phyloP scores from a whole-genome alignment of 129 eudicot genomes.

The Cynara cardunculus region DNA sequence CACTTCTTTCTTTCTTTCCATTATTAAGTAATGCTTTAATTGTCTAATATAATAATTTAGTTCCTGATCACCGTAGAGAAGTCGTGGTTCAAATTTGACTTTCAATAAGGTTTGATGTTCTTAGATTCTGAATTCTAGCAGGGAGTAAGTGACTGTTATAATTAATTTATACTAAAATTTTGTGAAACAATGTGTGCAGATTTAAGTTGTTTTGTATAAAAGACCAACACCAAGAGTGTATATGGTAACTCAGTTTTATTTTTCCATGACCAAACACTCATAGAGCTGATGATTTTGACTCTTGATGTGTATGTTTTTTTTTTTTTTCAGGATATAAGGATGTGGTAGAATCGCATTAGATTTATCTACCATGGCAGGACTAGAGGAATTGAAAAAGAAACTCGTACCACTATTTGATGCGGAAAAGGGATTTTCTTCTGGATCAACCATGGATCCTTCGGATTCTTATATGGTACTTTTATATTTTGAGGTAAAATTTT shows the following conservation, averaged over 20 bases:
- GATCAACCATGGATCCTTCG: constrained; percentile 62
- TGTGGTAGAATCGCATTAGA: constrained; percentile 19
- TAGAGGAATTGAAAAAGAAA: constrained; percentile 90
- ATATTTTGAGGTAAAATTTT: neutral
- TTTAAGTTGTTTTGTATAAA: no score
- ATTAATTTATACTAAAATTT: no score
- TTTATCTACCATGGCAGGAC: constrained; percentile 60
- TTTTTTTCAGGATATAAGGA: constrained; percentile 18
- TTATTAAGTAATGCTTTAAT: neutral
- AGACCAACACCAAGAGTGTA: neutral
- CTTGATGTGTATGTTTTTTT: neutral
- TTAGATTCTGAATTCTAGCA: neutral
- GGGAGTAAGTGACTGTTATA: neutral
- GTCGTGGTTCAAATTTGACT: neutral
- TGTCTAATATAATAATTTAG: neutral
- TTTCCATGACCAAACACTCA: neutral
- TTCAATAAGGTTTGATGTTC: neutral
- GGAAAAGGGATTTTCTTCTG: constrained; percentile 88
- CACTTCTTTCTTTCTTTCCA: no score
- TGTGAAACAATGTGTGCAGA: no score
- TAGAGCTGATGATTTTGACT: neutral
- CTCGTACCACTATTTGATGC: constrained; percentile 96
- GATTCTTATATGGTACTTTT: constrained; percentile 65
- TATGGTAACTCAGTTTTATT: neutral
- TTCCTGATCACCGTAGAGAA: neutral